Evolutionary conservation across 2,329 filamentous ascomycete genomes (phyloP), one percentile per base, ranked within the genome.

Genomic region (Penicillium corylophilum): DNA sequence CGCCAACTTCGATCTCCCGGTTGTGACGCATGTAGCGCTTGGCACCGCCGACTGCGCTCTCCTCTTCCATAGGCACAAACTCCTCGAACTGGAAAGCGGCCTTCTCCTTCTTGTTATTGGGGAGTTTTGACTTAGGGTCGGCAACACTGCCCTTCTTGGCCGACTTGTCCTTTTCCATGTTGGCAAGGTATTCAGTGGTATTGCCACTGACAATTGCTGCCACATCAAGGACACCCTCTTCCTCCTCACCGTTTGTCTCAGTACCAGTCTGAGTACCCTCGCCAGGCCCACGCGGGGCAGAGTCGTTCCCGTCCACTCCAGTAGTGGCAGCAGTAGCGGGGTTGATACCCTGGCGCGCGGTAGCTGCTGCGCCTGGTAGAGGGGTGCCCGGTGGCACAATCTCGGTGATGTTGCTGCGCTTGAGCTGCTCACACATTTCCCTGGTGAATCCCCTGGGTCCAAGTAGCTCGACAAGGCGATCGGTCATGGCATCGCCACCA

Each of bases 401-500:
- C 63, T 87, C 84, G 57, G 82, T 83, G 35, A 87, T 85, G 24
- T 76, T 75, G 57, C 79, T 86, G 62, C 77, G 79, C 71, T 87
- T 87, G 52, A 87, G 67, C 66, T 86, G 82, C 61, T 86, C 84
- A 57, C 83, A 85, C 76, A 86, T 84, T 42, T 84, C 82, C 43
- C 79, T 72, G 3, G 76, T 79, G 60, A 85, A 83, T 1, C 79
- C 79, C 59, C 82, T 82, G 2, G 76, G 58, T 20, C 67, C 67
- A 38, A 97, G 76, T 52, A 94, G 77, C 61, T 86, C 80, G 40
- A 84, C 71, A 36, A 97, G 78, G 53, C 84, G 81, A 62, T 82
- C 80, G 0, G 93, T 97, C 77, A 97, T 90, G 2, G 88, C 84
- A 63, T 96, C 88, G 45, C 94, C 94, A 58, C 94, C 94, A 54